phyloP scores from a whole-genome alignment of 2,329 filamentous ascomycete species.

The Aspergillus hortae region DNA sequence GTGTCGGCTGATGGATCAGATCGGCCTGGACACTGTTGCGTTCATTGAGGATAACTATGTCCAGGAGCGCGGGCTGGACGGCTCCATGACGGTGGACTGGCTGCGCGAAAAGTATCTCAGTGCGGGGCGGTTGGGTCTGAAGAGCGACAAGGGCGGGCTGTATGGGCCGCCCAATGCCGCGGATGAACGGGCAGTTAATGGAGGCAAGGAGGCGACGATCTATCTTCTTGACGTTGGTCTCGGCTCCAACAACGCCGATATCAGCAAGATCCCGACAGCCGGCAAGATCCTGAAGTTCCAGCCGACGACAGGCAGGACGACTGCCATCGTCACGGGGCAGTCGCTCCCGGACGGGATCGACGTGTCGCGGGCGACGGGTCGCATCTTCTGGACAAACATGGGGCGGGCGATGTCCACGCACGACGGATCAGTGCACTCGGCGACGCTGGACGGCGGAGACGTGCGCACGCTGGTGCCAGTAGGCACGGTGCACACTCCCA shows the following conservation, averaged over 20 bases:
- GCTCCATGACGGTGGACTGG: constrained; percentile 41
- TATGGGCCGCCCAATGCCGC: constrained; percentile 16
- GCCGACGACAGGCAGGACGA: constrained; percentile 13
- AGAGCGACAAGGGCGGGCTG: constrained; percentile 37
- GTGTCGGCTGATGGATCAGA: constrained; percentile 44
- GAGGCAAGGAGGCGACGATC: constrained; percentile 9
- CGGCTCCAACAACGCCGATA: constrained; percentile 16
- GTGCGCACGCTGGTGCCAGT: constrained; percentile 40
- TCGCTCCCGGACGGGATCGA: constrained; percentile 47
- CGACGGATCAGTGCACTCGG: constrained; percentile 43
- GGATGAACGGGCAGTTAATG: constrained; percentile 2
- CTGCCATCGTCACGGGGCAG: constrained; percentile 14
- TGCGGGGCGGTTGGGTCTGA: constrained; percentile 44
- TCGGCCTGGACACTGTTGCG: constrained; percentile 53
- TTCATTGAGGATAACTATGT: constrained; percentile 55
- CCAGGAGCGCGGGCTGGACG: constrained; percentile 42
- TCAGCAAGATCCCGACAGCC: constrained; percentile 10
- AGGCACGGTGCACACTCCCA: constrained; percentile 50
- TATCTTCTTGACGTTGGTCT: constrained; percentile 24
- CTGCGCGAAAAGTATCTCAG: constrained; percentile 45
- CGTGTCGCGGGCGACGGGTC: constrained; percentile 28
- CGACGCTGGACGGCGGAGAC: constrained; percentile 49
- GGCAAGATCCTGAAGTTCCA: constrained; percentile 11
- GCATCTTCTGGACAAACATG: constrained; percentile 53
- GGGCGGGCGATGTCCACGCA: constrained; percentile 32